Conservation (phyloP, 805 yeast genomes). For the Kluyveromyces dobzhanskii region DNA sequence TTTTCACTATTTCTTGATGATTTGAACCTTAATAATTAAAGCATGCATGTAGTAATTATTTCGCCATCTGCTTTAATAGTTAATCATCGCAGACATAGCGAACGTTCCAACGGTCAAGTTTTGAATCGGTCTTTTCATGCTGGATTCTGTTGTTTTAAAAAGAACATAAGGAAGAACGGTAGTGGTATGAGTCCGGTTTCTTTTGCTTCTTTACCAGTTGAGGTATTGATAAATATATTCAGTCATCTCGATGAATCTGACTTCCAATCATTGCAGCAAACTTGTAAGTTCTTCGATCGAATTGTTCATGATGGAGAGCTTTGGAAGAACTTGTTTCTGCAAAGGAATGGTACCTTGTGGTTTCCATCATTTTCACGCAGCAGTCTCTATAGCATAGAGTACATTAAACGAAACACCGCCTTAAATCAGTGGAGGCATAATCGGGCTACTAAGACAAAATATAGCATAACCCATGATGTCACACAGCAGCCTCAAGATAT, state of each 20-base stretch:
- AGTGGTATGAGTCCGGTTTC: neutral
- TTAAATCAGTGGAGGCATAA: conserved; percentile 29
- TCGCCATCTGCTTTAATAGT: no score
- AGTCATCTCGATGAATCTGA: conserved; percentile 32
- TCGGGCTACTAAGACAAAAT: conserved; percentile 27
- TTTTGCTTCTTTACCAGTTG: conserved; percentile 28
- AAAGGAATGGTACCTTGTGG: conserved; percentile 20
- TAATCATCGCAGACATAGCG: no score
- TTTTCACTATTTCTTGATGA: no score
- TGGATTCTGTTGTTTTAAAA: no score
- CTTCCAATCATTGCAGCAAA: conserved; percentile 25
- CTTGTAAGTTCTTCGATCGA: conserved; percentile 23
- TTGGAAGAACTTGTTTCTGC: conserved; percentile 33
- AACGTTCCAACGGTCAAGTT: no score
- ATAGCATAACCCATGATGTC: conserved; percentile 22
- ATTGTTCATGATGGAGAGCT: conserved; percentile 34
- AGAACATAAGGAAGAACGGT: no score
- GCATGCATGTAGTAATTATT: no score
- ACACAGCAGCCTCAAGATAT: conserved; percentile 19
- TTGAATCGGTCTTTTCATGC: no score
- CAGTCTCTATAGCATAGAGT: conserved; percentile 28
- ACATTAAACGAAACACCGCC: conserved; percentile 23
- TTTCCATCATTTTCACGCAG: conserved; percentile 35
- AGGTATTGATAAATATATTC: conserved; percentile 30
- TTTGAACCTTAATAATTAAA: no score